phyloP scores from a whole-genome alignment of 1,284 basidiomycete species.

The Rhodotorula sp. region DNA sequence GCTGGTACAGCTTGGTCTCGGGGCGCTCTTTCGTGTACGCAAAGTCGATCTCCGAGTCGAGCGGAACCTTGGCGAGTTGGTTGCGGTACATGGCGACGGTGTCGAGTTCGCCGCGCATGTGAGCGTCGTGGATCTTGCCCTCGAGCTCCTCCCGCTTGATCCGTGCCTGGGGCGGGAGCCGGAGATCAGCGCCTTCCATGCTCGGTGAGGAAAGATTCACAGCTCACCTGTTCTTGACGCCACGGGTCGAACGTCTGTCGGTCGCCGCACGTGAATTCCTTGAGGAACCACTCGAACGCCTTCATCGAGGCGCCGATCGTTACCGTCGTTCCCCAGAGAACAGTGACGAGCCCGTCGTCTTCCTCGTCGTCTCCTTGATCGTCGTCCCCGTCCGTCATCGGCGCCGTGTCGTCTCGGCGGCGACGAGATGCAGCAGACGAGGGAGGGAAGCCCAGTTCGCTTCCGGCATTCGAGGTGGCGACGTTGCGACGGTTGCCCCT shows the following conservation, averaged over 20 bases:
- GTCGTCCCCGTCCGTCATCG: constrained; percentile 21
- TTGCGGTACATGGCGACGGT: constrained; percentile 18
- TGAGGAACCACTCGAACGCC: constrained; percentile 81
- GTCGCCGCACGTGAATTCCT: constrained; percentile 92
- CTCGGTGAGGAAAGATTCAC: too few species aligned
- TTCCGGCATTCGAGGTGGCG: constrained; percentile 15
- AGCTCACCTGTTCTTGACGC: constrained; percentile 22
- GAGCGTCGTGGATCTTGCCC: constrained; percentile 7
- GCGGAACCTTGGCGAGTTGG: constrained; percentile 16
- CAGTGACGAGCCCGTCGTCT: constrained; percentile 68
- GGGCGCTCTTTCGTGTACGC: constrained; percentile 42
- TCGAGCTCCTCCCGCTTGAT: constrained; percentile 20
- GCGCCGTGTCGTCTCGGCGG: not conserved
- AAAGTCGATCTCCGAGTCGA: constrained; percentile 32
- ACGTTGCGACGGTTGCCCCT: constrained; percentile 3
- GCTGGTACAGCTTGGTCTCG: constrained; percentile 64
- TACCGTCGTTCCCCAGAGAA: constrained; percentile 96
- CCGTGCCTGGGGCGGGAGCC: not conserved
- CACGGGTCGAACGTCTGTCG: constrained; percentile 71
- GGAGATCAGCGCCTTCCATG: not conserved
- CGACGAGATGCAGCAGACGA: constrained; percentile 11
- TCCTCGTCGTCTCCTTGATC: constrained; percentile 38
- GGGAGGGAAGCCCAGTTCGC: constrained; percentile 25
- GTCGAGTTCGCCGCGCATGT: constrained; percentile 26
- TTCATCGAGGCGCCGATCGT: constrained; percentile 87